Evolutionary conservation across 139 green algal genomes (phyloP).

Genomic region (Zygnema cylindricum): DNA sequence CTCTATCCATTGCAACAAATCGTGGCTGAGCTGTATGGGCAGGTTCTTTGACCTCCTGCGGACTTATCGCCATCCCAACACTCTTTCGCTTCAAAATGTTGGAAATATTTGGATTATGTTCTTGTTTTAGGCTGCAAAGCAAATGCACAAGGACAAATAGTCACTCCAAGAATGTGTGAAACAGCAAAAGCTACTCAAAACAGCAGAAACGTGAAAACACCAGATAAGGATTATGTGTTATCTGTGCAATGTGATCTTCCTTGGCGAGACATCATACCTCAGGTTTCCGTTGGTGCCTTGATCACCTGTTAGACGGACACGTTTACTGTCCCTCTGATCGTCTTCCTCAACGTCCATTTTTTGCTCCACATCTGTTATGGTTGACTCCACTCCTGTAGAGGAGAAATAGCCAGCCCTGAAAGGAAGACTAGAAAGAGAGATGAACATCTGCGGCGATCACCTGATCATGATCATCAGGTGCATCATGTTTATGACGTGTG

Average conservation of each 20-base stretch:
- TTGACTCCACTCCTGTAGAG: no score
- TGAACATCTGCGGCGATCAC: no score
- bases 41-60: constrained; percentile 10
- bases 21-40: constrained; percentile 6
- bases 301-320: constrained; percentile 13
- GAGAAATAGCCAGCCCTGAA: no score
- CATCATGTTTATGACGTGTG: no score
- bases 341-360: not conserved
- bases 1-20: constrained; percentile 18
- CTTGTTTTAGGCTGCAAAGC: constrained; percentile 20
- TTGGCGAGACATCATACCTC: not conserved
- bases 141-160: no score
- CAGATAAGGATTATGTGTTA: no score
- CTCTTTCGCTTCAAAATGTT: not conserved
- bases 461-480: no score
- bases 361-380: not conserved
- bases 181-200: not conserved
- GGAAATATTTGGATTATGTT: constrained; percentile 8
- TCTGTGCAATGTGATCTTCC: no score
- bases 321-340: not conserved
- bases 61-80: not conserved
- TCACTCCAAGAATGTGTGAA: not conserved
- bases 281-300: not conserved
- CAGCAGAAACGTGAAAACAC: no score
- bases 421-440: no score